These are phyloP conservation scores for Lagenaria siceraria DNA, from an alignment of 306 rosid genomes.

Conservation along the genomic window DNA sequence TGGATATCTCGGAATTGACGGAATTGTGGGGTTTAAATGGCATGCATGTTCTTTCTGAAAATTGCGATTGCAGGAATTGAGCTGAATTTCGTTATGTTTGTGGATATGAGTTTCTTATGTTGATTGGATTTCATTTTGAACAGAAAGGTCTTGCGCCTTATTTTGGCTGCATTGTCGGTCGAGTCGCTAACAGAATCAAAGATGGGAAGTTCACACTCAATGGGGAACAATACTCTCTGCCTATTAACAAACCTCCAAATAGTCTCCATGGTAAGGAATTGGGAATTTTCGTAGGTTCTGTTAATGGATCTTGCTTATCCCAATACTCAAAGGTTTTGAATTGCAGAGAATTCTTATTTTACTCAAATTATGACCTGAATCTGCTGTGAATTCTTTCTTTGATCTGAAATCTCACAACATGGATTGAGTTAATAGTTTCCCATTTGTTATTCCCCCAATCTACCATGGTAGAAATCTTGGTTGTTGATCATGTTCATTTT, in stretches of 20 bases:
- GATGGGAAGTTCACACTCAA: constrained; percentile 79
- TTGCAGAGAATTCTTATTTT: background rate
- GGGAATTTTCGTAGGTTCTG: background rate
- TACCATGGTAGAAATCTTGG: background rate
- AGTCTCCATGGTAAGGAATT: constrained; percentile 79
- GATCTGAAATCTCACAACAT: background rate
- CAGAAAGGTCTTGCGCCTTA: constrained; percentile 75
- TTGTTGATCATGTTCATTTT: background rate
- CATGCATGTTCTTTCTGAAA: background rate
- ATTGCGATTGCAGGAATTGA: background rate
- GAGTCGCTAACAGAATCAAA: constrained; percentile 83
- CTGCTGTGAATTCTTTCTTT: background rate
- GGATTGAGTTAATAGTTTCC: background rate
- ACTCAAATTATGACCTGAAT: background rate
- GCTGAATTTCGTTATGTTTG: background rate
- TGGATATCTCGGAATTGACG: background rate
- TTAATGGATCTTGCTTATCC: background rate
- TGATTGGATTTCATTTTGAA: constrained; percentile 1
- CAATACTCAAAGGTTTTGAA: background rate
- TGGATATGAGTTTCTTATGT: background rate
- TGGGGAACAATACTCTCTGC: constrained; percentile 51
- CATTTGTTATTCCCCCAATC: background rate
- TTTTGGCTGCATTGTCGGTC: constrained; percentile 94
- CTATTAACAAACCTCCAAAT: constrained; percentile 78
- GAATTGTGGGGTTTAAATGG: background rate